Evolutionary conservation across 1,284 basidiomycete species (phyloP).

Genomic region (Ceratobasidium theobromae): DNA sequence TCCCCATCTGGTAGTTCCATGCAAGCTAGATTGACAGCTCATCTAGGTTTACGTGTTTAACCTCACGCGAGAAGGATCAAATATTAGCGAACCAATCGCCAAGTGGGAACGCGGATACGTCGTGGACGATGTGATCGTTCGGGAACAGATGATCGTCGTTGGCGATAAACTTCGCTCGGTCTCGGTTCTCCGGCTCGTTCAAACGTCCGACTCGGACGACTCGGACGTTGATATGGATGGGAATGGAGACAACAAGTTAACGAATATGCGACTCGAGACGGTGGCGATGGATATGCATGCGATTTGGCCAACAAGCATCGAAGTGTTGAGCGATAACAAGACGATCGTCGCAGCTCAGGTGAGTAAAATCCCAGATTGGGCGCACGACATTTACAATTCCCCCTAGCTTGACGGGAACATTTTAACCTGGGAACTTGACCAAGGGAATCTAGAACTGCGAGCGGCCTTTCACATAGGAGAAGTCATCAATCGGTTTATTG

Average conservation of each 20-base stretch:
- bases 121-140: constrained; percentile 61
- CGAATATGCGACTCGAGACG: constrained; percentile 52
- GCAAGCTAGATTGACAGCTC: background rate
- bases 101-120: constrained; percentile 81
- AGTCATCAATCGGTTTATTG: constrained; percentile 65
- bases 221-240: constrained; percentile 39
- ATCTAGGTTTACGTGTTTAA: constrained; percentile 32
- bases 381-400: background rate
- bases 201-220: background rate
- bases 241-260: constrained; percentile 43
- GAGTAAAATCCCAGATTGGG: constrained; percentile 40
- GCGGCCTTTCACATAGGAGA: constrained; percentile 72
- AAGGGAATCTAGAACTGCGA: constrained; percentile 55
- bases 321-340: constrained; percentile 53
- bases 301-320: constrained; percentile 66
- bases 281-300: constrained; percentile 78
- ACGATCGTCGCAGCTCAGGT: constrained; percentile 79
- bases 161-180: constrained; percentile 86
- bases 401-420: constrained; percentile 71
- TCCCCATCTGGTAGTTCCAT: background rate
- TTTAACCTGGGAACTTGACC: constrained; percentile 62
- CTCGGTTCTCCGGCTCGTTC: constrained; percentile 55
- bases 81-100: constrained; percentile 41
- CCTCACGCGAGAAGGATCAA: constrained; percentile 1
- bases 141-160: constrained; percentile 54